These are phyloP conservation scores for Kockiozyma suomiensis DNA, from an alignment of 805 yeast genomes.

Conservation along the genomic window DNA sequence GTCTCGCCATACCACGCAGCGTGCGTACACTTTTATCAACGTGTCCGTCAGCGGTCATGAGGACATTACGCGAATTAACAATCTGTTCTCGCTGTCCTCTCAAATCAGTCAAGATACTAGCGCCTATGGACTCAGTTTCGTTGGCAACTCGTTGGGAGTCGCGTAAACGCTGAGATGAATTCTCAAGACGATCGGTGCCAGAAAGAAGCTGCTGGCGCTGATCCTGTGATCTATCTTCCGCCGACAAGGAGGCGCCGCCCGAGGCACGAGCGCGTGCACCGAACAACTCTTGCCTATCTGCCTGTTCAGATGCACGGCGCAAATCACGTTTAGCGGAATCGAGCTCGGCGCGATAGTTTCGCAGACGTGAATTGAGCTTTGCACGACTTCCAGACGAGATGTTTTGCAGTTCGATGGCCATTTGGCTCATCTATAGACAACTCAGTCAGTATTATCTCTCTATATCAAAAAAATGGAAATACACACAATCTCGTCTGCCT, in stretches of 20 bases:
- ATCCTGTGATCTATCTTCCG: conserved; percentile 50
- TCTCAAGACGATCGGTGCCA: conserved; percentile 77
- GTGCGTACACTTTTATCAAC: conserved; percentile 89
- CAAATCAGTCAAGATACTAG: conserved; percentile 82
- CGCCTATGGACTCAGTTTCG: conserved; percentile 91
- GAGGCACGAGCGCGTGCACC: conserved; percentile 53
- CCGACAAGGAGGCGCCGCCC: conserved; percentile 35
- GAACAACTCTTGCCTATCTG: conserved; percentile 72
- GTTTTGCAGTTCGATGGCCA: conserved; percentile 82
- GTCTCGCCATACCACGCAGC: conserved; percentile 83
- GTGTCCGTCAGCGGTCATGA: conserved; percentile 87
- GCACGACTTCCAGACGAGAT: conserved; percentile 77
- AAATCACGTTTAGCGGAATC: conserved; percentile 56
- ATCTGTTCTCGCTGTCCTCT: conserved; percentile 94
- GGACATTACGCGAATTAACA: conserved; percentile 70
- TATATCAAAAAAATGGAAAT: no score
- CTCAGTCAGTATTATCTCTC: not conserved
- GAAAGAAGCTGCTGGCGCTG: conserved; percentile 82
- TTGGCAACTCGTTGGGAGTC: conserved; percentile 89
- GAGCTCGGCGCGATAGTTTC: conserved; percentile 65
- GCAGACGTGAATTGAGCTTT: conserved; percentile 68
- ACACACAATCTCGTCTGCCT: conserved; percentile 66
- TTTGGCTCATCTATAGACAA: conserved; percentile 62
- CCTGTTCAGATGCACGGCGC: conserved; percentile 63
- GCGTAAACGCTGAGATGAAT: conserved; percentile 77